Base-by-base conservation (phyloP, 176 grass and related monocot species). In the Oryza coarctata region DNA sequence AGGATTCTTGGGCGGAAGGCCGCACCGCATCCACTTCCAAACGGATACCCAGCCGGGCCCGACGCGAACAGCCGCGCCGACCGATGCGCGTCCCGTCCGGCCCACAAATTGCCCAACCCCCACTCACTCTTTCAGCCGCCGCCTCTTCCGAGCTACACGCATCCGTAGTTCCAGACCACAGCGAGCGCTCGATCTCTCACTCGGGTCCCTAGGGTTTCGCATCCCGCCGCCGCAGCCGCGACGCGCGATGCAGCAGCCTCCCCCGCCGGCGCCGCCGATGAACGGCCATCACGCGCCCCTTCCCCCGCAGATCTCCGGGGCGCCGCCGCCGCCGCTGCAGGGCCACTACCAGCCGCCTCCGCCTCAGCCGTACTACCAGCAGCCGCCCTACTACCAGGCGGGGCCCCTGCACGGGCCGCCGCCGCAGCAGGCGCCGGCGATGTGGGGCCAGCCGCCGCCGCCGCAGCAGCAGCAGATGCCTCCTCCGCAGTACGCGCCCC, bases 161-260 rank as follows among this genome's bases (percentile, higher is more conserved):
- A n/a, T n/a, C n/a, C n/a, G n/a, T n/a, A n/a, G n/a, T n/a, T n/a
- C n/a, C n/a, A 33, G 4, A 33, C 32, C 32, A 1, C 32, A 33
- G 32, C 32, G 32, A 33, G 32, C 32, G 32, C 32, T 2, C 32
- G 32, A 1, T 2, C 32, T 33, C 72, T 61, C 70, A 58, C 41
- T 70, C 9, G 35, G 83, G 47, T 80, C 73, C 25, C 79, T 94
- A 88, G 93, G 93, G 85, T 90, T 92, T 87, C 66, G 40, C 77
- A 57, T 78, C 57, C 32, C 31, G 52, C 44, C 33, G 25, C 81
- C 50, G 87, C 70, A 10, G 80, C 78, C 23, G 65, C 52, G 80
- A 70, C 35, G 70, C 55, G 12, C 43, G 61, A 90, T 82, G 85
- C 87, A 87, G 44, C 63, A 69, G 75, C 41, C 27, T 22, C 69